Conservation (phyloP, 2,329 filamentous ascomycete species). For the Bipolaris victoriae region DNA sequence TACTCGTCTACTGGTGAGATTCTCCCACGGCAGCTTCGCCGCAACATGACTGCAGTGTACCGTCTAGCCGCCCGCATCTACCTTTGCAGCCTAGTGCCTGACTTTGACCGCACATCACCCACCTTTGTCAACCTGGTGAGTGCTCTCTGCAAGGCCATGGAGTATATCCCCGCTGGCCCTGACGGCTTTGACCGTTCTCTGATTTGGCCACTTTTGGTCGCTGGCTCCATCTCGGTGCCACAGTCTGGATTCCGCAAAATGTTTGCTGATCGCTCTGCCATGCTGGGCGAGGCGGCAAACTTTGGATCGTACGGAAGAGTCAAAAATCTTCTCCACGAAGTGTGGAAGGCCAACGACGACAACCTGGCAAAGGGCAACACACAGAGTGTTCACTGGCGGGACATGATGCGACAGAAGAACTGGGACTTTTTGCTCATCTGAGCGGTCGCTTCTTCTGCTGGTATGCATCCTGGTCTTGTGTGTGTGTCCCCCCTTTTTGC, state of each 20-base stretch:
- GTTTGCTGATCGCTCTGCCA: slow-evolving; percentile 74
- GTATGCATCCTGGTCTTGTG: slow-evolving; percentile 48
- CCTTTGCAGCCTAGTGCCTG: slow-evolving; percentile 92
- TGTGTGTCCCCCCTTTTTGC: slow-evolving; percentile 12
- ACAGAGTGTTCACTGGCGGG: slow-evolving; percentile 88
- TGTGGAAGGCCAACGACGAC: slow-evolving; percentile 79
- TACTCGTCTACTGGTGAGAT: slow-evolving; percentile 71
- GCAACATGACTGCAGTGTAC: slow-evolving; percentile 90
- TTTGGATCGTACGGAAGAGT: slow-evolving; percentile 88
- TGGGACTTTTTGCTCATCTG: slow-evolving; percentile 94
- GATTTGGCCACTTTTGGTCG: slow-evolving; percentile 90
- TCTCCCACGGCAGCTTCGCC: slow-evolving; percentile 80
- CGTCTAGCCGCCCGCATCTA: slow-evolving; percentile 92
- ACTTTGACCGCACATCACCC: slow-evolving; percentile 75
- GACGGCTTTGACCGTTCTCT: slow-evolving; percentile 88
- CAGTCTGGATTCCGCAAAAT: slow-evolving; percentile 77
- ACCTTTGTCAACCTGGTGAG: slow-evolving; percentile 79
- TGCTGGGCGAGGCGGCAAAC: slow-evolving; percentile 76
- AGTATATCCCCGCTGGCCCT: slow-evolving; percentile 80
- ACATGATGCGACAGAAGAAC: slow-evolving; percentile 87
- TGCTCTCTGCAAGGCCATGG: slow-evolving; percentile 76
- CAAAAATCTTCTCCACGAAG: slow-evolving; percentile 76
- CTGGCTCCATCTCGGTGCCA: slow-evolving; percentile 76
- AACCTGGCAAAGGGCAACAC: slow-evolving; percentile 55
- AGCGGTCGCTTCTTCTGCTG: slow-evolving; percentile 40